phyloP scores from a whole-genome alignment of 2,329 filamentous ascomycete genomes.

The Penicillium sp. region DNA sequence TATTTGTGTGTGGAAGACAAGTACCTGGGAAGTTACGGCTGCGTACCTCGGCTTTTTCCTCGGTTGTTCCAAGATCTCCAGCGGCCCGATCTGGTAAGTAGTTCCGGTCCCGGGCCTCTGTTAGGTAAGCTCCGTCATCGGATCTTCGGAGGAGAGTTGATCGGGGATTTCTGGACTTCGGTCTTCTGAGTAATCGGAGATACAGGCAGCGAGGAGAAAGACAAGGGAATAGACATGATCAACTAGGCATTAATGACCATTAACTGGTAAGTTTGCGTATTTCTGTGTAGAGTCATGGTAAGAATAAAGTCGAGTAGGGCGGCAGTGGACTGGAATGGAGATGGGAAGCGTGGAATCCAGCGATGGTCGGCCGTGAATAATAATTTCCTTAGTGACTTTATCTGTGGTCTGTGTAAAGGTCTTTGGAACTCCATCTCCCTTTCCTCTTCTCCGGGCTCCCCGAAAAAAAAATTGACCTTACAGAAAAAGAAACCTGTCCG shows the following conservation, averaged over 20 bases:
- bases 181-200: conserved; percentile 20
- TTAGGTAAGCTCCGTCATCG: conserved; percentile 31
- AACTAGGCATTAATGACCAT: background rate
- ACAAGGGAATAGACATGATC: background rate
- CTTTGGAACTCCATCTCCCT: conserved; percentile 8
- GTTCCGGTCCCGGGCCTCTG: conserved; percentile 10
- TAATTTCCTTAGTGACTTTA: conserved; percentile 9
- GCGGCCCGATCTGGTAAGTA: conserved; percentile 9
- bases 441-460: conserved; percentile 16
- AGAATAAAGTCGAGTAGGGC: background rate
- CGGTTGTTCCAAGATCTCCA: background rate
- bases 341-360: conserved; percentile 24
- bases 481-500: background rate
- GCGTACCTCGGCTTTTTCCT: conserved; percentile 8
- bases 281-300: background rate
- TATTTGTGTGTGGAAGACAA: background rate
- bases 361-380: conserved; percentile 26
- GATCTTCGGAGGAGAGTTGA: conserved; percentile 15
- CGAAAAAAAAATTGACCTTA: conserved; percentile 12
- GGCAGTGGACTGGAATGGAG: conserved; percentile 12
- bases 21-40: background rate
- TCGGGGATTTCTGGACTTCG: conserved; percentile 9
- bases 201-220: background rate
- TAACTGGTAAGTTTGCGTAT: background rate
- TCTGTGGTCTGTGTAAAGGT: conserved; percentile 7